These are phyloP conservation scores for Phallus indusiatus DNA, from an alignment of 768 basidiomycete genomes.

Conservation along the genomic window DNA sequence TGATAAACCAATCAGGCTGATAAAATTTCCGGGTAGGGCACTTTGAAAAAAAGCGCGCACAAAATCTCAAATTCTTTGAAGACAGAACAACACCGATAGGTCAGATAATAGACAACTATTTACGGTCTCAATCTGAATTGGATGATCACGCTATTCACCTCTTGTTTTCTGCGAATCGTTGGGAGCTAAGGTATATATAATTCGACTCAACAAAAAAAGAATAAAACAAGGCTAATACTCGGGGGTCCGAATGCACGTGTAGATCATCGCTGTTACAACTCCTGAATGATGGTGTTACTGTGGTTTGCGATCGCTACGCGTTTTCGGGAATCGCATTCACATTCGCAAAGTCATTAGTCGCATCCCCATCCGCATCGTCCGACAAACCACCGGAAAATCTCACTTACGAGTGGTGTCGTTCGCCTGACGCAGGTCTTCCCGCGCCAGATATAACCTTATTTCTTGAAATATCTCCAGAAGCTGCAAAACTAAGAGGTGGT, in stretches of 20 bases:
- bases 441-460: constrained; percentile 84
- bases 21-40: constrained; percentile 84
- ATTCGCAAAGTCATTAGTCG: constrained; percentile 25
- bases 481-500: constrained; percentile 59
- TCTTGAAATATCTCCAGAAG: constrained; percentile 68
- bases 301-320: constrained; percentile 91
- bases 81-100: constrained; percentile 90
- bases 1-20: constrained; percentile 39
- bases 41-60: not conserved
- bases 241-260: not conserved
- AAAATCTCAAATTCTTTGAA: constrained; percentile 21
- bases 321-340: constrained; percentile 92
- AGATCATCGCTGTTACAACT: constrained; percentile 54
- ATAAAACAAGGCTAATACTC: not conserved
- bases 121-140: constrained; percentile 74
- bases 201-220: not conserved
- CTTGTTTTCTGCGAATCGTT: constrained; percentile 93
- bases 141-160: constrained; percentile 90
- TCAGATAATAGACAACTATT: constrained; percentile 86
- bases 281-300: constrained; percentile 52
- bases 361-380: constrained; percentile 43
- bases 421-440: constrained; percentile 82
- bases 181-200: constrained; percentile 77
- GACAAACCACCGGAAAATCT: constrained; percentile 30
- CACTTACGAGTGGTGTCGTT: constrained; percentile 72